phyloP scores from a whole-genome alignment of 2,329 filamentous ascomycete genomes.

The Penicillium sp. region DNA sequence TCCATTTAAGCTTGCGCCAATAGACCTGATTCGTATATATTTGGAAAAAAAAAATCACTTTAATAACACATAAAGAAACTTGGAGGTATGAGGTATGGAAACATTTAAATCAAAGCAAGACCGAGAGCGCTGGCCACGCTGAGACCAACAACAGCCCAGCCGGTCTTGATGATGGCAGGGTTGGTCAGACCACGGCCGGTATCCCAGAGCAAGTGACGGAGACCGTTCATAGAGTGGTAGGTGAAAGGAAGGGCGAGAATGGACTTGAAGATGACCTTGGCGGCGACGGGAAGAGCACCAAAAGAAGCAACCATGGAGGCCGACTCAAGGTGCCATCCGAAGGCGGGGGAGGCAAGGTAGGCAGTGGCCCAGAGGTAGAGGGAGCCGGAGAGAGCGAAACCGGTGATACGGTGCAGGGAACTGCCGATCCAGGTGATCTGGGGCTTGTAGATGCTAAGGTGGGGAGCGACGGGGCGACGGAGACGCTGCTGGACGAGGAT shows the following conservation, averaged over 20 bases:
- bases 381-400: constrained; percentile 66
- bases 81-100: constrained; percentile 31
- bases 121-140: constrained; percentile 52
- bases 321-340: constrained; percentile 71
- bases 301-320: constrained; percentile 65
- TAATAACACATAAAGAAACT: constrained; percentile 32
- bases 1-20: constrained; percentile 23
- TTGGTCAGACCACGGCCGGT: constrained; percentile 63
- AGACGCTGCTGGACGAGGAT: constrained; percentile 82
- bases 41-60: constrained; percentile 29
- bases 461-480: constrained; percentile 78
- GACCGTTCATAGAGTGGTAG: constrained; percentile 68
- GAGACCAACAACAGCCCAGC: constrained; percentile 63
- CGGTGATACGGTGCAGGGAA: constrained; percentile 82
- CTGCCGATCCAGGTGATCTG: constrained; percentile 83
- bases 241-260: constrained; percentile 65
- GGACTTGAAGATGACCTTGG: constrained; percentile 62
- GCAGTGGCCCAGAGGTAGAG: constrained; percentile 79
- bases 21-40: constrained; percentile 22
- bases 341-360: constrained; percentile 76
- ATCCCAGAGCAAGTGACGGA: constrained; percentile 74
- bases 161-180: constrained; percentile 63
- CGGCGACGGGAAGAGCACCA: constrained; percentile 59
- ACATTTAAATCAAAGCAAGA: constrained; percentile 48
- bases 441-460: constrained; percentile 81